phyloP scores from a whole-genome alignment of 805 yeast genomes.

The Cyberlindnera amylophila region DNA sequence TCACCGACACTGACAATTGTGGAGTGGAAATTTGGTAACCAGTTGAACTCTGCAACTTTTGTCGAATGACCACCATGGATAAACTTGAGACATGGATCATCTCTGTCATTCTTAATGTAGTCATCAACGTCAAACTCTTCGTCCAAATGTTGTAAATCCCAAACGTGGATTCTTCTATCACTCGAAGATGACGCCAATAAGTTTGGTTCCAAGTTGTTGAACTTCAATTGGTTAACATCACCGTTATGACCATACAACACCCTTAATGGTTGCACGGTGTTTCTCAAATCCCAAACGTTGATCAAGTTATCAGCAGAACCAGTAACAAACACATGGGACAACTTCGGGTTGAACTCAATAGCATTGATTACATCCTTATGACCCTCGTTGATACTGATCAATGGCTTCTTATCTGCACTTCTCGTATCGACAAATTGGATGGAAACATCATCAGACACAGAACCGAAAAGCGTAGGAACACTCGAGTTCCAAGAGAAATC shows the following conservation, averaged over 20 bases:
- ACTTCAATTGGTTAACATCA: conserved; percentile 52
- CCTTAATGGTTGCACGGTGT: conserved; percentile 54
- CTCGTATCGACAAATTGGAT: conserved; percentile 62
- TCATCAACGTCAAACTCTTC: conserved; percentile 53
- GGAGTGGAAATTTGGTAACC: conserved; percentile 60
- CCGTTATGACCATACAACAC: conserved; percentile 64
- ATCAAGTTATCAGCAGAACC: conserved; percentile 78
- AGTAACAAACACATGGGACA: conserved; percentile 58
- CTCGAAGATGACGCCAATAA: conserved; percentile 54
- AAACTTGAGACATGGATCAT: conserved; percentile 74
- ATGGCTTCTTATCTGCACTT: conserved; percentile 31
- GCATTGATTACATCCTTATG: conserved; percentile 65
- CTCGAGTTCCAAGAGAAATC: conserved; percentile 58
- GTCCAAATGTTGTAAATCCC: conserved; percentile 66
- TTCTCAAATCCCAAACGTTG: conserved; percentile 71
- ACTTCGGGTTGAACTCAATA: conserved; percentile 58
- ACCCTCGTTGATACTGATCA: conserved; percentile 42
- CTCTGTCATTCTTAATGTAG: conserved; percentile 50
- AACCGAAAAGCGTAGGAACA: conserved; percentile 49
- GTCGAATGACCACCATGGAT: conserved; percentile 87
- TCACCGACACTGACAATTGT: conserved; percentile 68
- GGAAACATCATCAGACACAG: conserved; percentile 66
- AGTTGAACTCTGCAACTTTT: conserved; percentile 59
- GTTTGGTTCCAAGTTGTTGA: conserved; percentile 46
- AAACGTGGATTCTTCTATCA: conserved; percentile 67